These are phyloP conservation scores for Orbilia ellipsospora DNA, from an alignment of 2,329 filamentous ascomycete genomes.

Conservation along the genomic window DNA sequence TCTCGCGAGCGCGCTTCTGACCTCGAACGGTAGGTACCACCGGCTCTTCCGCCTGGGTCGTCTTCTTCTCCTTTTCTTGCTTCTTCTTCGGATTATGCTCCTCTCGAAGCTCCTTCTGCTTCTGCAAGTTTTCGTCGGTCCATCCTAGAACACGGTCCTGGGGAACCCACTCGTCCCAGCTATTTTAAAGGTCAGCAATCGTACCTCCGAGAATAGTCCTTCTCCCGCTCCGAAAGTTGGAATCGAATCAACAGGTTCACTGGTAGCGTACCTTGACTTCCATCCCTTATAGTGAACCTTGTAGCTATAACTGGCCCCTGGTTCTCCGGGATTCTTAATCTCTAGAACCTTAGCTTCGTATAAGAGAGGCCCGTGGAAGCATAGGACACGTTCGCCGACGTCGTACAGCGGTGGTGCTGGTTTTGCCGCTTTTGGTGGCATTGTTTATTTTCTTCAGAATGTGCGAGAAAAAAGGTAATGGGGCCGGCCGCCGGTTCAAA, in stretches of 20 bases:
- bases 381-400: constrained; percentile 91
- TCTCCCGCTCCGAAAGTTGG: too few relatives aligned
- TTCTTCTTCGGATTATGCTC: constrained; percentile 60
- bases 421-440: constrained; percentile 63
- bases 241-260: neutral
- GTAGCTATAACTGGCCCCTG: constrained; percentile 72
- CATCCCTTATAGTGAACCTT: constrained; percentile 98
- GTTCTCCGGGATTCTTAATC: constrained; percentile 69
- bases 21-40: constrained; percentile 66
- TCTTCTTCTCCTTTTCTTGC: constrained; percentile 59
- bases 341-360: constrained; percentile 98
- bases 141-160: constrained; percentile 93
- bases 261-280: constrained; percentile 78
- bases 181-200: constrained; percentile 60
- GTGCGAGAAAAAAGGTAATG: too few relatives aligned
- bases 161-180: constrained; percentile 98
- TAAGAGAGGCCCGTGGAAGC: constrained; percentile 95
- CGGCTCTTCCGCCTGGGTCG: constrained; percentile 57
- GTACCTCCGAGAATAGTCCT: too few relatives aligned
- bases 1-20: constrained; percentile 79
- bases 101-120: constrained; percentile 73
- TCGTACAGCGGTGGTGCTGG: constrained; percentile 67
- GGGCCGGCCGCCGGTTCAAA: neutral
- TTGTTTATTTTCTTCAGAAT: neutral
- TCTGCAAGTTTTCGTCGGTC: constrained; percentile 80